Evolutionary conservation across 2,329 filamentous ascomycete species (phyloP).

Genomic region (Diaporthe longicolla): DNA sequence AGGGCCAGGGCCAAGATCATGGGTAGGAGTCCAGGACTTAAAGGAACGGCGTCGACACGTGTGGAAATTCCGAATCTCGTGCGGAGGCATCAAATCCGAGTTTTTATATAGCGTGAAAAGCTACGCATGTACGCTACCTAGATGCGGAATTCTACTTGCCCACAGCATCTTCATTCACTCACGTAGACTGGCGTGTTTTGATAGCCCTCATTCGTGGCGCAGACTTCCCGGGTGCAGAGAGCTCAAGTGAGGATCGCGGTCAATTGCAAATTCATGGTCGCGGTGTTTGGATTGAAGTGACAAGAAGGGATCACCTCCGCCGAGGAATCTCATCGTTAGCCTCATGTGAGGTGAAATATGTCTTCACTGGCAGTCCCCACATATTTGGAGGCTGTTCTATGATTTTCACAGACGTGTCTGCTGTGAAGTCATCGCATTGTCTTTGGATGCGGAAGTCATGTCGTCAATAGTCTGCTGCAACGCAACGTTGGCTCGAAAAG

Average conservation of each 20-base stretch:
- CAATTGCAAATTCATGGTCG: background rate
- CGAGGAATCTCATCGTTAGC: background rate
- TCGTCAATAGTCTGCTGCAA: background rate
- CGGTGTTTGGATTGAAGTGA: background rate
- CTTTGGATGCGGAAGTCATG: background rate
- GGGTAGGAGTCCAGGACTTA: too few species aligned
- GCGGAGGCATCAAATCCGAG: too few species aligned
- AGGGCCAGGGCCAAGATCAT: too few species aligned
- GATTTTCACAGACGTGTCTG: background rate
- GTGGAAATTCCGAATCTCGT: too few species aligned
- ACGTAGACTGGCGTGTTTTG: background rate
- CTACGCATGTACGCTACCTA: background rate
- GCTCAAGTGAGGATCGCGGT: background rate
- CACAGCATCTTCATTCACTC: background rate
- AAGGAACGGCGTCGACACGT: too few species aligned
- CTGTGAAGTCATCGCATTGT: background rate
- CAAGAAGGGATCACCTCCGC: background rate
- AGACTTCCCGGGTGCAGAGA: background rate
- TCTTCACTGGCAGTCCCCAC: background rate
- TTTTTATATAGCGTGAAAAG: background rate
- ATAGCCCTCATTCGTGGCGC: background rate
- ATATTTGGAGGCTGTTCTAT: background rate
- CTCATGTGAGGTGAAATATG: background rate
- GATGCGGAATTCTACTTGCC: background rate
- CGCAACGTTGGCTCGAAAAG: background rate